Conservation (phyloP, 768 basidiomycete species). For the Lactifluus volemus region DNA sequence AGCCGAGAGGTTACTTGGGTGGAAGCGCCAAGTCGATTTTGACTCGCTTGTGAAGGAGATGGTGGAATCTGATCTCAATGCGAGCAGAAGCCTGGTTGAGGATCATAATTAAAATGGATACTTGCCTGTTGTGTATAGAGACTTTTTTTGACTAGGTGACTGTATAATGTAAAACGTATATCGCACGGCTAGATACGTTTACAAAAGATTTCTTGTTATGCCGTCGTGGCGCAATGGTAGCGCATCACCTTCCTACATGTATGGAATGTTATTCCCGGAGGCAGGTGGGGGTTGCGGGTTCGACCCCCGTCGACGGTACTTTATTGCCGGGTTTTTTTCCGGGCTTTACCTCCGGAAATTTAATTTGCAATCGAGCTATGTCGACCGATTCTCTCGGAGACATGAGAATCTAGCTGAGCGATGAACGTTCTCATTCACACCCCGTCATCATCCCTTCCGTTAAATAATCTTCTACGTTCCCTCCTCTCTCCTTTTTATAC, state of each 20-base stretch:
- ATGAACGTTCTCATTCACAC: constrained; percentile 77
- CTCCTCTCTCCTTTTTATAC: constrained; percentile 69
- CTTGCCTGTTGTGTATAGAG: neutral
- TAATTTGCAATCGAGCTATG: too few species aligned
- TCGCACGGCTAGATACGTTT: neutral
- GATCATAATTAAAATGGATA: constrained; percentile 59
- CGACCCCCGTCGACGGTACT: constrained; percentile 29
- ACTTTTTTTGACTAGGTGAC: too few species aligned
- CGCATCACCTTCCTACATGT: constrained; percentile 29
- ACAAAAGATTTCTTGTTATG: neutral
- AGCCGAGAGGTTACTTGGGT: constrained; percentile 80
- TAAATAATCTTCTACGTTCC: constrained; percentile 33
- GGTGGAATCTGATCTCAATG: constrained; percentile 75
- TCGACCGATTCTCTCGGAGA: too few species aligned
- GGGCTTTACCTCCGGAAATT: too few species aligned
- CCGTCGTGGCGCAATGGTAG: constrained; percentile 31
- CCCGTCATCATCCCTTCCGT: constrained; percentile 29
- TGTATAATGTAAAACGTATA: neutral
- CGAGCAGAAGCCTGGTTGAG: constrained; percentile 65
- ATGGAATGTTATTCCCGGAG: neutral
- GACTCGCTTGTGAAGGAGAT: constrained; percentile 84
- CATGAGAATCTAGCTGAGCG: too few species aligned
- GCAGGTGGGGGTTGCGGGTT: constrained; percentile 30
- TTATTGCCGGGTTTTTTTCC: neutral
- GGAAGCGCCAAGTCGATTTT: constrained; percentile 84